phyloP scores from a whole-genome alignment of 2,329 filamentous ascomycete genomes.

The Fusarium concolor region DNA sequence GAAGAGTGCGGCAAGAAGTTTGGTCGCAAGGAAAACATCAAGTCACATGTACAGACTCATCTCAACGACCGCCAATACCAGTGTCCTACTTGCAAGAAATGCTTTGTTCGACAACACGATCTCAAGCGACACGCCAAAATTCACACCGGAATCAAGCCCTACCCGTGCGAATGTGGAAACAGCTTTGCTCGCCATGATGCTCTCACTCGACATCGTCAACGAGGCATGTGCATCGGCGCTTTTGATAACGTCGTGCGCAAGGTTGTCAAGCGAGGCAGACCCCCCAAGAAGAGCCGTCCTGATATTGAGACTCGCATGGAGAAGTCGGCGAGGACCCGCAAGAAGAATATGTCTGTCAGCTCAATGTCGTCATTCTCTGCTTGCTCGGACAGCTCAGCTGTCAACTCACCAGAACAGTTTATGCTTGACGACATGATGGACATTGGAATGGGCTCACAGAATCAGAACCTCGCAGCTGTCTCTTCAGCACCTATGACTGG shows the following conservation, averaged over 20 bases:
- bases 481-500: conserved; percentile 61
- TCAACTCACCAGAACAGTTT: conserved; percentile 64
- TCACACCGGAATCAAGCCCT: conserved; percentile 94
- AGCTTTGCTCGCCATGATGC: conserved; percentile 96
- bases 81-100: conserved; percentile 93
- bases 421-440: conserved; percentile 63
- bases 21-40: conserved; percentile 98
- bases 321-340: conserved; percentile 67
- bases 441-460: conserved; percentile 50
- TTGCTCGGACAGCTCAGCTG: conserved; percentile 67
- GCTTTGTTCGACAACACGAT: conserved; percentile 96
- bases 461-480: conserved; percentile 50
- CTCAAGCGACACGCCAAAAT: conserved; percentile 98
- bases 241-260: conserved; percentile 81
- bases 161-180: conserved; percentile 93
- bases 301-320: conserved; percentile 67
- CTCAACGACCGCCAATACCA: conserved; percentile 95
- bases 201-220: conserved; percentile 90
- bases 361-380: conserved; percentile 67
- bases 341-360: conserved; percentile 63
- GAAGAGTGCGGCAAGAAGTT: conserved; percentile 89
- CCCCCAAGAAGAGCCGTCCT: conserved; percentile 68
- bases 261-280: conserved; percentile 71
- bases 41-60: conserved; percentile 97
- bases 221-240: conserved; percentile 95